Evolutionary conservation across 768 basidiomycete genomes (phyloP).

Genomic region (Lyophyllum semitale): DNA sequence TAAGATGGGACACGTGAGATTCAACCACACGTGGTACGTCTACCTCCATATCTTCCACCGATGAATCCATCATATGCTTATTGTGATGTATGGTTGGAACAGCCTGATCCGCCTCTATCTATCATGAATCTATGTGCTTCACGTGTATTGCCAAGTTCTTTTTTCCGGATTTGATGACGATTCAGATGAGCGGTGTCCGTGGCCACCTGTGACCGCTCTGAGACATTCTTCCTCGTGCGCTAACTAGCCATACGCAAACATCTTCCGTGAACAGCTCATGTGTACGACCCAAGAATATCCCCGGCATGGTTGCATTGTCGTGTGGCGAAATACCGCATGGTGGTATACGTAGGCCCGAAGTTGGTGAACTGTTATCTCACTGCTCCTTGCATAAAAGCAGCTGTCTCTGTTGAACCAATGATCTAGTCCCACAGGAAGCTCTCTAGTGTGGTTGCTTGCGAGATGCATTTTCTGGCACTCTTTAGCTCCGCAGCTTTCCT

Average conservation of each 20-base stretch:
- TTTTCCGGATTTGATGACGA: background rate
- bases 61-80: constrained; percentile 9
- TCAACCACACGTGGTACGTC: constrained; percentile 16
- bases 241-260: background rate
- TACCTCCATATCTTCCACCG: background rate
- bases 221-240: constrained; percentile 3
- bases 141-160: background rate
- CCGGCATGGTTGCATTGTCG: background rate
- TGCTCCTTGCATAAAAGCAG: background rate
- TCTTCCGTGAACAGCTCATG: constrained; percentile 2
- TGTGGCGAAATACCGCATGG: constrained; percentile 1
- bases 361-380: background rate
- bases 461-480: constrained; percentile 17
- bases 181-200: background rate
- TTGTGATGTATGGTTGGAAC: constrained; percentile 5
- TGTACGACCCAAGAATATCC: background rate
- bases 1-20: constrained; percentile 6
- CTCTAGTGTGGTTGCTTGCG: background rate
- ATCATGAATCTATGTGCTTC: background rate
- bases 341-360: background rate
- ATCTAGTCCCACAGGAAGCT: background rate
- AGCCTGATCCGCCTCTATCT: background rate
- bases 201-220: background rate
- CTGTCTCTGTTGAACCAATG: background rate
- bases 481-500: constrained; percentile 5